Conservation (phyloP, 176 grass and related monocot species). For the Pontederia crassipes region DNA sequence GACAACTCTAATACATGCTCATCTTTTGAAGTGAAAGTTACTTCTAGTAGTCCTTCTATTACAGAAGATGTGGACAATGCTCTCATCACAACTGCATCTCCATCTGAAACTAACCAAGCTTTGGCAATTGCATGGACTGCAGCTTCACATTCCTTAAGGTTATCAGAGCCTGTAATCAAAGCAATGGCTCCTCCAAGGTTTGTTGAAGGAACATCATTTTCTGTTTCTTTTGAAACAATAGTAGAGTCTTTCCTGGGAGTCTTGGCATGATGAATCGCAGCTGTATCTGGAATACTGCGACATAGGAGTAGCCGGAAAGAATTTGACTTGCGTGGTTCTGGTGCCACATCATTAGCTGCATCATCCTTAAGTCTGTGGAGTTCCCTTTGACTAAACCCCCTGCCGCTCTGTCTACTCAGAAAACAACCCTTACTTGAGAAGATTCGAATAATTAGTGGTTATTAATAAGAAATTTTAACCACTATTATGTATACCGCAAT, state of each 20-base stretch:
- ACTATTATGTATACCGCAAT: background rate
- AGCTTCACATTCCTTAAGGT: constrained; percentile 51
- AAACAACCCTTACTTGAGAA: constrained; percentile 35
- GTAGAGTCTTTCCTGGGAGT: constrained; percentile 43
- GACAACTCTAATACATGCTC: constrained; percentile 72
- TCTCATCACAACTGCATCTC: constrained; percentile 33
- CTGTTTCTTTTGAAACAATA: constrained; percentile 35
- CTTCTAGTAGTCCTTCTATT: constrained; percentile 86
- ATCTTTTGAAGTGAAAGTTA: constrained; percentile 91
- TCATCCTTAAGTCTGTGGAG: constrained; percentile 23
- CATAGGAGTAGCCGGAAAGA: constrained; percentile 77
- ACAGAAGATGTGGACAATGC: constrained; percentile 59
- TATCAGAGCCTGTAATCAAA: constrained; percentile 60
- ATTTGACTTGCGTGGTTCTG: constrained; percentile 46
- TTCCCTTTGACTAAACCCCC: constrained; percentile 48
- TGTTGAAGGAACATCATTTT: constrained; percentile 21
- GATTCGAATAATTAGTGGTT: background rate
- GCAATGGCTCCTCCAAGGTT: constrained; percentile 68
- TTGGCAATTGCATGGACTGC: constrained; percentile 64
- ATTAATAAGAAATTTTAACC: background rate
- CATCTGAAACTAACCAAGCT: constrained; percentile 42
- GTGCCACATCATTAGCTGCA: constrained; percentile 20
- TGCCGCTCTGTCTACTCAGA: constrained; percentile 99
- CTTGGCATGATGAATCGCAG: constrained; percentile 55
- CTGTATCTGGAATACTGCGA: constrained; percentile 54